phyloP scores from a whole-genome alignment of 129 eudicot species.

The sunflower (Helianthus annuus) region DNA sequence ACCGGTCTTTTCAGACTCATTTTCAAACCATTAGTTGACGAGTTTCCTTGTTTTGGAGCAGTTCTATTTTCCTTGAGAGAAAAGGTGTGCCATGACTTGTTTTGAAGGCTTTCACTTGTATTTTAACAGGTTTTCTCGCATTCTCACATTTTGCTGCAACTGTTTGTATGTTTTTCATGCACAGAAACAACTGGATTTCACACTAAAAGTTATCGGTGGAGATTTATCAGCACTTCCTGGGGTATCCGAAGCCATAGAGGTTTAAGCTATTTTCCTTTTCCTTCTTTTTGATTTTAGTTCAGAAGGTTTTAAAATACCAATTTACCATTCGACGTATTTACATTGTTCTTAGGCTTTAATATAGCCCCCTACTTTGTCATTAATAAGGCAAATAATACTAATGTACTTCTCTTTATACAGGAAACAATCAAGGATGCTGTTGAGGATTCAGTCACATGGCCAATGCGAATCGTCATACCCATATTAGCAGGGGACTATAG shows the following conservation, averaged over 20 bases:
- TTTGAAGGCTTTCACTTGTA: slow-evolving; percentile 7
- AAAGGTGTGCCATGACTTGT: slow-evolving; percentile 48
- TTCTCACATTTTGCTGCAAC: slow-evolving; percentile 3
- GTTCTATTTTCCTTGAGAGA: slow-evolving; percentile 76
- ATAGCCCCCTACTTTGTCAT: slow-evolving; percentile 8
- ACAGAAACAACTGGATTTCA: slow-evolving; percentile 64
- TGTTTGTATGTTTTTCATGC: slow-evolving; percentile 17
- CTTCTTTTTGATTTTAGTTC: slow-evolving; percentile 11
- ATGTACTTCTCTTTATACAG: slow-evolving; percentile 29
- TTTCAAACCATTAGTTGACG: slow-evolving; percentile 85
- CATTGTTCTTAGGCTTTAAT: not conserved
- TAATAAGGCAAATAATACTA: not conserved
- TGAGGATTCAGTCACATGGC: slow-evolving; percentile 97
- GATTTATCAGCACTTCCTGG: slow-evolving; percentile 89
- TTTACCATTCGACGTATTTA: not conserved
- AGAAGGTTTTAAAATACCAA: not conserved
- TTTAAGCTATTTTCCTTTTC: slow-evolving; percentile 30
- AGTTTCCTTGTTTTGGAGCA: slow-evolving; percentile 96
- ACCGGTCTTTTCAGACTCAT: slow-evolving; percentile 89
- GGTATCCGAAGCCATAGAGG: slow-evolving; percentile 92
- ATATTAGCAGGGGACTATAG: slow-evolving; percentile 96
- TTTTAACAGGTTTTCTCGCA: not conserved
- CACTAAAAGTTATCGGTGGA: slow-evolving; percentile 92
- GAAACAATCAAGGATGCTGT: slow-evolving; percentile 85
- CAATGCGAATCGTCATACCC: slow-evolving; percentile 79